Conservation (phyloP, 202 grass and related monocot genomes). For the Bolboschoenoplectus hybrid region DNA sequence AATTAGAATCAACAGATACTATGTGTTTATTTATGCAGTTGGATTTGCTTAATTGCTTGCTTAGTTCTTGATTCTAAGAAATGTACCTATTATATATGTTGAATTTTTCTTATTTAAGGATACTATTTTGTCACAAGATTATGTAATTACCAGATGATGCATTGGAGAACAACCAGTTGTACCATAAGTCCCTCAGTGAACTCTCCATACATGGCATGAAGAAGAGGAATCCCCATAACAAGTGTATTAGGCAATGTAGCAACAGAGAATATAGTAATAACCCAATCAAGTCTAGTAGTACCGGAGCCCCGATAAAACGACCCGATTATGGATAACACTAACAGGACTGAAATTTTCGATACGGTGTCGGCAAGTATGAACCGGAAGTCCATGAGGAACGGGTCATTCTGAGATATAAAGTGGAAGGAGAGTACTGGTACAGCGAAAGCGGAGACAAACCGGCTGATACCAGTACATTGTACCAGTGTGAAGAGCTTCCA, state of each 20-base stretch:
- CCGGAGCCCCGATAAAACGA: conserved; percentile 8
- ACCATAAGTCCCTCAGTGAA: conserved; percentile 50
- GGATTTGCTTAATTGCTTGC: conserved; percentile 8
- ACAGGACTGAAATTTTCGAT: conserved; percentile 39
- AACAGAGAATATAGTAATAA: conserved; percentile 50
- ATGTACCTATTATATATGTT: neutral
- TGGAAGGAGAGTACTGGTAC: conserved; percentile 56
- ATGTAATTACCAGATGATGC: conserved; percentile 45
- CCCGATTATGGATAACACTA: conserved; percentile 35
- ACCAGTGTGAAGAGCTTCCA: conserved; percentile 47
- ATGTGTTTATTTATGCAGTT: neutral
- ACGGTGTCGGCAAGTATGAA: conserved; percentile 50
- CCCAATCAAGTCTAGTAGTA: conserved; percentile 45
- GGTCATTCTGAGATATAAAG: conserved; percentile 50
- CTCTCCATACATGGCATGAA: conserved; percentile 52
- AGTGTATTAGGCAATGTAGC: conserved; percentile 47
- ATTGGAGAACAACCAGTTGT: conserved; percentile 50
- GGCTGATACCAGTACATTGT: conserved; percentile 51
- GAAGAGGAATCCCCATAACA: conserved; percentile 53
- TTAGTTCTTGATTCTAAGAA: neutral
- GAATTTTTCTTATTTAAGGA: neutral
- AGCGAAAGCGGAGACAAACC: conserved; percentile 50
- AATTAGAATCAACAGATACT: neutral
- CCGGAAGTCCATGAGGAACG: conserved; percentile 42
- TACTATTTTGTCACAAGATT: neutral